phyloP scores from a whole-genome alignment of 345 rosid genomes.

The Eucalyptus cladocalyx region DNA sequence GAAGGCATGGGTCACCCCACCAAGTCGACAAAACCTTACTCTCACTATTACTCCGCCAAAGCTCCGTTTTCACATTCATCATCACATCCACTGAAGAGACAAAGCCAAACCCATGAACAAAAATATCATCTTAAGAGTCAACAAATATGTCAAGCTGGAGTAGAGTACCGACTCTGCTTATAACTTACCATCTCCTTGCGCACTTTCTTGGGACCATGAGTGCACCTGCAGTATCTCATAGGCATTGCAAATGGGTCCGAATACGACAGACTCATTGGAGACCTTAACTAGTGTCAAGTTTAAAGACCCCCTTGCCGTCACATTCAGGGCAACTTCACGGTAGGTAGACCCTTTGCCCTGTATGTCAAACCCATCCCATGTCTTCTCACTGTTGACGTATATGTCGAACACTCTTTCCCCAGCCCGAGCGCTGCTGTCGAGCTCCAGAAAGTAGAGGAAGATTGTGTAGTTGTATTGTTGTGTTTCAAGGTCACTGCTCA shows the following conservation, averaged over 20 bases:
- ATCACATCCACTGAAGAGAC: slow-evolving; percentile 22
- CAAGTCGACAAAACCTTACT: slow-evolving; percentile 19
- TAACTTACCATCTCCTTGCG: slow-evolving; percentile 26
- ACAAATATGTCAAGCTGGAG: not conserved
- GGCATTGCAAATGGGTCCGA: slow-evolving; percentile 58
- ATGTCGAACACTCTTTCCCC: slow-evolving; percentile 45
- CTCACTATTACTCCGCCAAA: slow-evolving; percentile 9
- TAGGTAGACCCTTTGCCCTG: slow-evolving; percentile 20
- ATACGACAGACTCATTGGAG: slow-evolving; percentile 4
- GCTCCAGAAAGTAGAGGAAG: slow-evolving; percentile 63
- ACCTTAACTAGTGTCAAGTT: slow-evolving; percentile 44
- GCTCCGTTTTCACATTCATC: slow-evolving; percentile 10
- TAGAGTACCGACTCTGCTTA: not conserved
- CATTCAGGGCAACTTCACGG: slow-evolving; percentile 8
- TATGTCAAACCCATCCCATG: slow-evolving; percentile 18
- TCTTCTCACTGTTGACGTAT: slow-evolving; percentile 21
- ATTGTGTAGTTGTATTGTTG: slow-evolving; percentile 22
- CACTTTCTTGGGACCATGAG: slow-evolving; percentile 13
- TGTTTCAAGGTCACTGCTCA: slow-evolving; percentile 7
- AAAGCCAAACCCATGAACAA: not conserved
- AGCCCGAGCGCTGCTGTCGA: slow-evolving; percentile 6
- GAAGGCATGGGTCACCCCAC: slow-evolving; percentile 75
- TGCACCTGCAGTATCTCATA: slow-evolving; percentile 45
- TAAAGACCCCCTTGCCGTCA: slow-evolving; percentile 26
- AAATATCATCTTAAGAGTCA: not conserved